phyloP scores from a whole-genome alignment of 1,139 yeast species.

The Sugiyamaella grinbergsii region DNA sequence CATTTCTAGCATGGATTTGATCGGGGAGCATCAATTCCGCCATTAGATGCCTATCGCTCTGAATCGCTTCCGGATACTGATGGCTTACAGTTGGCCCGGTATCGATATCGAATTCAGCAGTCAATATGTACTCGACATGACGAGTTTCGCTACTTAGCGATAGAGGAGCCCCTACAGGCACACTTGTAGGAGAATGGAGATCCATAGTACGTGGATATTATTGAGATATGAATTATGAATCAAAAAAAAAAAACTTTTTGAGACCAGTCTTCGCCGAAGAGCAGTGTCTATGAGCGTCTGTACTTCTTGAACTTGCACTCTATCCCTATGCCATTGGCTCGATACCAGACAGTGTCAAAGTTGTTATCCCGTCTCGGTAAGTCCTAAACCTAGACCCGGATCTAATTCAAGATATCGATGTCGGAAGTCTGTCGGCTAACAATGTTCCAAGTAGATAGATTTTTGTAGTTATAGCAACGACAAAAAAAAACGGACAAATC shows the following conservation, averaged over 20 bases:
- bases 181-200: background rate
- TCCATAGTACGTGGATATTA: background rate
- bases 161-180: background rate
- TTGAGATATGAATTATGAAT: background rate
- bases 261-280: background rate
- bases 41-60: slow-evolving; percentile 46
- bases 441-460: background rate
- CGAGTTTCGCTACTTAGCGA: background rate
- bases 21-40: slow-evolving; percentile 70
- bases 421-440: background rate
- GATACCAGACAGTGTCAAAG: no score
- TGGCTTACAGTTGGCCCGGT: slow-evolving; percentile 59
- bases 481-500: no score
- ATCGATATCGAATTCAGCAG: slow-evolving; percentile 63
- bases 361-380: background rate
- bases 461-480: background rate
- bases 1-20: slow-evolving; percentile 60
- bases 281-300: background rate
- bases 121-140: slow-evolving; percentile 43
- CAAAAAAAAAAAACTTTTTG: no score
- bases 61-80: slow-evolving; percentile 55
- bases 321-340: no score
- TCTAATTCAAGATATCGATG: background rate
- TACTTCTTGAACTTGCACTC: background rate
- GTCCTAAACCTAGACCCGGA: background rate